Percentiles rank a stretch among this genome's conserved stretches.
Conservation (phyloP, 2,329 filamentous ascomycete species). For the Aspergillus phoenicis region DNA sequence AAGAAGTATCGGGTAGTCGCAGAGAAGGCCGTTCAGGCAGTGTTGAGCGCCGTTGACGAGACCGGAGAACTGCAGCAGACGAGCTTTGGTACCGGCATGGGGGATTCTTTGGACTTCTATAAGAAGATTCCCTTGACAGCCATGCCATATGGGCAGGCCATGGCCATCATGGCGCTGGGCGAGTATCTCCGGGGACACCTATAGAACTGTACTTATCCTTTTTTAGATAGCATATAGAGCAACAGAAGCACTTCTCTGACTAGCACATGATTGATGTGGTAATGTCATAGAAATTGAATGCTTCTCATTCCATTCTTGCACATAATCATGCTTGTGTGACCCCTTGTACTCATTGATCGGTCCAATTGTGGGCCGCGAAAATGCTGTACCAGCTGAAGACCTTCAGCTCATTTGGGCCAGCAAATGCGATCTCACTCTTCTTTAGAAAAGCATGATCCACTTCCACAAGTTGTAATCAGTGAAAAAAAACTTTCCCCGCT, state of each 20-base stretch:
- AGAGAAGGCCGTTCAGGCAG: constrained; percentile 66
- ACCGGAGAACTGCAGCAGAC: constrained; percentile 72
- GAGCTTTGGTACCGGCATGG: constrained; percentile 80
- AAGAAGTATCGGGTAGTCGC: constrained; percentile 64
- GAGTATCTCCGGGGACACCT: constrained; percentile 62
- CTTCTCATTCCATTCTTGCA: too few species aligned
- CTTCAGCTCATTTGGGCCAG: too few species aligned
- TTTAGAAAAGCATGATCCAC: background rate
- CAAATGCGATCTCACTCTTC: too few species aligned
- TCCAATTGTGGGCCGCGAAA: too few species aligned
- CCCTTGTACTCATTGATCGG: too few species aligned
- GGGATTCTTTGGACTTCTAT: constrained; percentile 72
- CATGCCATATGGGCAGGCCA: constrained; percentile 83
- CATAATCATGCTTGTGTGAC: too few species aligned
- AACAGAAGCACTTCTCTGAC: too few species aligned
- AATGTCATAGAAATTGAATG: too few species aligned
- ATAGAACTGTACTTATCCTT: background rate
- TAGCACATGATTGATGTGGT: too few species aligned
- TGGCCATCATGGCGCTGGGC: constrained; percentile 79
- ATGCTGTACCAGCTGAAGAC: too few species aligned
- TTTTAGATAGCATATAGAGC: too few species aligned
- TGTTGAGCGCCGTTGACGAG: constrained; percentile 65
- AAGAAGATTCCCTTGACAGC: constrained; percentile 74
- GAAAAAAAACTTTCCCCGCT: background rate
- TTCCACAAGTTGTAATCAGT: background rate